A percentile compares a stretch with the other conserved stretches of the same genome.
These are phyloP conservation scores for Orbilia javanica DNA, from an alignment of 2,329 filamentous ascomycete genomes.

Conservation along the genomic window DNA sequence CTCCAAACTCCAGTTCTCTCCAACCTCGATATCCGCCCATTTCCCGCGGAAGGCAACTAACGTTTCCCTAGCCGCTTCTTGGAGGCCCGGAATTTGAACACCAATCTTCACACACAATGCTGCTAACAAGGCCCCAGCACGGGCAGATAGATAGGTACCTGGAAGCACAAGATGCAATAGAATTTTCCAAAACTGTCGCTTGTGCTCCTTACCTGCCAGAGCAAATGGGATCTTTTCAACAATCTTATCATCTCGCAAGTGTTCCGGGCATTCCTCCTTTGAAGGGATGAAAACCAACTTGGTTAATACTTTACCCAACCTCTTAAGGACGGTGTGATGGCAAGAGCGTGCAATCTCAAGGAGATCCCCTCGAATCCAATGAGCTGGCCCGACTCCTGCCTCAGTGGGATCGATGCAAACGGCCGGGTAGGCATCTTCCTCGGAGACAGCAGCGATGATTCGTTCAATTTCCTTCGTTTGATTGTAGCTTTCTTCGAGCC, in stretches of 20 bases:
- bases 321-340: conserved; percentile 68
- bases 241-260: conserved; percentile 65
- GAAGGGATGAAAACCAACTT: conserved; percentile 67
- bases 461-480: conserved; percentile 67
- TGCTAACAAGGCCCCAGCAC: conserved; percentile 68
- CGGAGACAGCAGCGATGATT: conserved; percentile 65
- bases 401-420: conserved; percentile 70
- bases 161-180: conserved; percentile 69
- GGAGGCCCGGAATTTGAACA: conserved; percentile 65
- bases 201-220: conserved; percentile 64
- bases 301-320: conserved; percentile 68
- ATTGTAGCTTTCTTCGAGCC: conserved; percentile 71
- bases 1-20: conserved; percentile 68
- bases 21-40: conserved; percentile 69
- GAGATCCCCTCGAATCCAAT: conserved; percentile 68
- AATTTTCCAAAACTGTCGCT: conserved; percentile 68
- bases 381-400: conserved; percentile 62
- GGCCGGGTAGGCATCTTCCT: conserved; percentile 67
- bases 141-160: conserved; percentile 67
- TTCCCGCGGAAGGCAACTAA: conserved; percentile 66
- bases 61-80: conserved; percentile 66
- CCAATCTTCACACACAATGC: conserved; percentile 69
- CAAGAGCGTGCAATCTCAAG: conserved; percentile 71
- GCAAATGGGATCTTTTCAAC: conserved; percentile 68
- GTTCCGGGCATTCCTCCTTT: conserved; percentile 66